Conservation (phyloP, 345 rosid species). For the Camelina laxa region DNA sequence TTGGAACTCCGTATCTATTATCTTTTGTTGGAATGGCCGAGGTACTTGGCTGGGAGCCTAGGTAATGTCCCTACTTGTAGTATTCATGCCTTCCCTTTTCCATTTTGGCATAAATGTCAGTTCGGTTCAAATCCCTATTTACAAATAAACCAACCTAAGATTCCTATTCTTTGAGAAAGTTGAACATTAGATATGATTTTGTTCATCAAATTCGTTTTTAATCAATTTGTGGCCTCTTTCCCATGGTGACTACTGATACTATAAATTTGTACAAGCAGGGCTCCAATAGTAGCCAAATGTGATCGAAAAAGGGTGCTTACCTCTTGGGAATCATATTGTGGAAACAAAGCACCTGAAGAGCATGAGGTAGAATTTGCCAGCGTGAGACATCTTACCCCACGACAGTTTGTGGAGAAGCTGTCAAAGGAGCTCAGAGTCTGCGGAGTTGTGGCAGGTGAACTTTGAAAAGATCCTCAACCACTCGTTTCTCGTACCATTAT, state of each 20-base stretch:
- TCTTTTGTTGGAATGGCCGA: conserved; percentile 95
- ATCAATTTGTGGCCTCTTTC: neutral
- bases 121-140: neutral
- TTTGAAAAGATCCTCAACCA: conserved; percentile 6
- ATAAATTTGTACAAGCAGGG: conserved; percentile 49
- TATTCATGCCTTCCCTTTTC: conserved; percentile 15
- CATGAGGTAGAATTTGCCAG: conserved; percentile 69
- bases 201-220: neutral
- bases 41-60: conserved; percentile 92
- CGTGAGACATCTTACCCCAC: conserved; percentile 84
- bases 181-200: conserved; percentile 1
- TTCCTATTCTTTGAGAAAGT: neutral
- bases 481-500: neutral
- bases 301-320: conserved; percentile 83
- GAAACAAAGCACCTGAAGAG: conserved; percentile 66
- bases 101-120: neutral
- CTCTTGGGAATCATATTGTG: conserved; percentile 81
- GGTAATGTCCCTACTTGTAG: conserved; percentile 49
- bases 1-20: conserved; percentile 77
- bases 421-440: conserved; percentile 70
- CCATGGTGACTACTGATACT: conserved; percentile 8
- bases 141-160: neutral
- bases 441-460: conserved; percentile 90
- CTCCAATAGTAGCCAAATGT: conserved; percentile 85
- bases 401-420: conserved; percentile 88